Evolutionary conservation across 371 early-diverging fungal genomes (phyloP), one percentile per base, ranked within the genome.

Genomic region (Mortierella polycephala): DNA sequence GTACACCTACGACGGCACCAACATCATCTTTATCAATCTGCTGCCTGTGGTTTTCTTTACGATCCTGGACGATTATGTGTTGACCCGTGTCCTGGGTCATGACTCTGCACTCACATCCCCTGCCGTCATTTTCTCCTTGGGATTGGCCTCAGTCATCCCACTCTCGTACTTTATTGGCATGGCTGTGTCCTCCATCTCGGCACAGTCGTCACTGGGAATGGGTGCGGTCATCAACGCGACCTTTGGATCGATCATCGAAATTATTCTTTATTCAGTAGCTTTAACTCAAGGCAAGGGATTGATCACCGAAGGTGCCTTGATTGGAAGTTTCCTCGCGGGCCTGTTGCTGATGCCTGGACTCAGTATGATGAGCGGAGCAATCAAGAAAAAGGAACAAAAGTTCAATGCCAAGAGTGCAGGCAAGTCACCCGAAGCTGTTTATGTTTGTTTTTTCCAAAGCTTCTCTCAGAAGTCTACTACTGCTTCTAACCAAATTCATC

Each of bases 151-250:
- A 5, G 93, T 94, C 11, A 89, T 98, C 20, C 98, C 98, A 1
- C 82, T 97, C 5, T 91, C 96, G 7, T 98, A 97, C 72, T 94
- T 97, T 72, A 97, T 98, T 77, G 98, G 98, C 20, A 95, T 95
- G 94, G 95, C 94, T 3, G 96, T 98, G 42, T 92, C 96, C 40
- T 94, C 95, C 13, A 95, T 98, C 71, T 94, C 96, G 16, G 96
- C 97, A 11, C 96, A 97, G 73, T 93, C 95, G 11, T 92, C 92
- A 53, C 84, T 96, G 69, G 94, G 92, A 21, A 82, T 98, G 58
- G 98, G 96, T 39, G 95, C 97, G 0, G 96, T 96, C 53, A 92
- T 97, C 72, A 98, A 97, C 83, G 98, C 98, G 14, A 95, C 98
- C 0, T 98, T 98, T 83, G 98, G 97, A 58, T 93, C 93, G 56